These are phyloP conservation scores for Gossypium davidsonii DNA, from an alignment of 441 rosid species.

Conservation along the genomic window DNA sequence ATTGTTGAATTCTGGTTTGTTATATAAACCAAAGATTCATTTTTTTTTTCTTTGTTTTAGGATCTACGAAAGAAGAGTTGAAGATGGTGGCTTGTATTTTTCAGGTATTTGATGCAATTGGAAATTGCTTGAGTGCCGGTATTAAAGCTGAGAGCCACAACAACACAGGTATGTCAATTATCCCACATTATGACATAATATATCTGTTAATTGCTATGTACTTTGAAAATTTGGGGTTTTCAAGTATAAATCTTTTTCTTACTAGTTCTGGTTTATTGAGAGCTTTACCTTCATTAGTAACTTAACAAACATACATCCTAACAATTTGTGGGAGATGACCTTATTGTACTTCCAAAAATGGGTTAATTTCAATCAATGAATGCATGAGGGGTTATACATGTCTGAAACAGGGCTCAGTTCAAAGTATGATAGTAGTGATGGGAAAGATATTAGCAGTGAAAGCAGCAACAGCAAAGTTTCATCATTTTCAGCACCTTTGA, in stretches of 20 bases:
- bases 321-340: no score
- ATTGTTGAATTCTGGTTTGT: constrained; percentile 14
- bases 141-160: constrained; percentile 65
- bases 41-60: constrained; percentile 5
- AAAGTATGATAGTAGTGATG: constrained; percentile 47
- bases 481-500: constrained; percentile 41
- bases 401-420: constrained; percentile 45
- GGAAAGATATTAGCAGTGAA: constrained; percentile 38
- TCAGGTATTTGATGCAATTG: constrained; percentile 36
- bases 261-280: not conserved
- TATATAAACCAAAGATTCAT: constrained; percentile 6
- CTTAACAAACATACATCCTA: not conserved
- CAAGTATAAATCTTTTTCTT: not conserved
- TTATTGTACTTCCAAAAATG: not conserved
- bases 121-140: constrained; percentile 80
- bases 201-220: constrained; percentile 1
- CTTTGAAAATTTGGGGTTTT: not conserved
- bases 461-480: constrained; percentile 61
- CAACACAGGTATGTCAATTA: constrained; percentile 45
- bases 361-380: not conserved
- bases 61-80: constrained; percentile 30
- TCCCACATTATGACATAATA: not conserved
- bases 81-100: constrained; percentile 19
- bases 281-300: not conserved
- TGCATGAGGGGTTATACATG: not conserved